phyloP scores from a whole-genome alignment of 495 filamentous ascomycete species.

The Letharia columbiana region DNA sequence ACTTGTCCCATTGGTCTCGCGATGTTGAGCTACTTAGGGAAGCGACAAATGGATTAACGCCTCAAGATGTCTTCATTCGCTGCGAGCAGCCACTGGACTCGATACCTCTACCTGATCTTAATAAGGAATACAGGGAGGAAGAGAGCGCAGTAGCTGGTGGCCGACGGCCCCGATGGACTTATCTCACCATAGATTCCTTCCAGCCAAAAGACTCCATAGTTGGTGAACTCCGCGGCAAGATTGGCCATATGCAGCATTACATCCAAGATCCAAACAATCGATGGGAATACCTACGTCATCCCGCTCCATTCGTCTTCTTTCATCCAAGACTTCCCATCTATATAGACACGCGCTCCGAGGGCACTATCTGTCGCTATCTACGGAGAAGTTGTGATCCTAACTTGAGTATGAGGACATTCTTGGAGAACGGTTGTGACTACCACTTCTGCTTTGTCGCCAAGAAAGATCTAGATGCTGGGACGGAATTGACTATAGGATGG shows the following conservation, averaged over 20 bases:
- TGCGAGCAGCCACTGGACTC: constrained; percentile 47
- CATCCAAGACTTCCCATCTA: constrained; percentile 75
- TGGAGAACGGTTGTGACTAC: constrained; percentile 66
- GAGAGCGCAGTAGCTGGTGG: constrained; percentile 36
- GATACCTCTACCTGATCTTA: constrained; percentile 42
- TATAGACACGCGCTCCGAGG: constrained; percentile 81
- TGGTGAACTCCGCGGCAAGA: constrained; percentile 78
- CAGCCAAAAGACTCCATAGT: constrained; percentile 61
- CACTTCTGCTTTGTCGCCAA: constrained; percentile 85
- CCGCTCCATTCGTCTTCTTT: constrained; percentile 80
- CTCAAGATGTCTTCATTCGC: constrained; percentile 43
- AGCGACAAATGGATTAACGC: constrained; percentile 35
- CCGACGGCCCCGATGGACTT: constrained; percentile 56
- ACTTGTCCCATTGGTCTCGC: constrained; percentile 63
- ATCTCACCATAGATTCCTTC: constrained; percentile 53
- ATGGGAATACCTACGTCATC: constrained; percentile 67
- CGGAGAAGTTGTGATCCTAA: constrained; percentile 86
- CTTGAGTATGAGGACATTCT: constrained; percentile 66
- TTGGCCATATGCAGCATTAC: constrained; percentile 73
- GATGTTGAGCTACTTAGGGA: constrained; percentile 45
- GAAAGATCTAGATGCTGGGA: constrained; percentile 53
- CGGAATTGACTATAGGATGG: constrained; percentile 61
- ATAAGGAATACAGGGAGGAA: constrained; percentile 41
- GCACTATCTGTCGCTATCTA: constrained; percentile 73
- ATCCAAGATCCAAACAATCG: constrained; percentile 61